Conservation (phyloP, 148 eudicot species). For the Amaranthus cruentus region DNA sequence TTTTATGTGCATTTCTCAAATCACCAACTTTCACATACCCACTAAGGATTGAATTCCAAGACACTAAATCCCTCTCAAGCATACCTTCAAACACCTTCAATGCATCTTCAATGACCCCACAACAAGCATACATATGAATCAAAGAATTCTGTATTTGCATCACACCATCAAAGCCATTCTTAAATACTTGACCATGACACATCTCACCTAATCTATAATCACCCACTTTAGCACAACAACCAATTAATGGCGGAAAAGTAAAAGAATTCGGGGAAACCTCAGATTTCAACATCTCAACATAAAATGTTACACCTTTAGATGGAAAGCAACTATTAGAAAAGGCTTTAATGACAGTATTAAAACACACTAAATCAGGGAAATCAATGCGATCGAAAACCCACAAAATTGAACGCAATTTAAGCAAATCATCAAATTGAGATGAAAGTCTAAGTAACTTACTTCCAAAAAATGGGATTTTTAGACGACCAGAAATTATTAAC, state of each 20-base stretch:
- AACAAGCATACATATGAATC: slow-evolving; percentile 64
- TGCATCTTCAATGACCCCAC: slow-evolving; percentile 46
- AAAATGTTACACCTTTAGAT: slow-evolving; percentile 40
- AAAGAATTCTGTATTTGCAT: slow-evolving; percentile 59
- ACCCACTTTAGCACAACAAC: slow-evolving; percentile 55
- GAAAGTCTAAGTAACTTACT: slow-evolving; percentile 51
- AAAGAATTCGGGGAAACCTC: slow-evolving; percentile 52
- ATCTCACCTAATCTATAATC: slow-evolving; percentile 29
- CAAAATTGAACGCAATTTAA: slow-evolving; percentile 39
- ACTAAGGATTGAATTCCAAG: slow-evolving; percentile 60
- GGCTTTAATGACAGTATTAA: slow-evolving; percentile 59
- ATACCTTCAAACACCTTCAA: slow-evolving; percentile 48
- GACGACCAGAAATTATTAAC: slow-evolving; percentile 41
- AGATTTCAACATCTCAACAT: slow-evolving; percentile 45
- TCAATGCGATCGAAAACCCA: slow-evolving; percentile 39
- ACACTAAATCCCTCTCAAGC: slow-evolving; percentile 40
- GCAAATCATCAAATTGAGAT: slow-evolving; percentile 36
- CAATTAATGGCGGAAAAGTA: slow-evolving; percentile 58
- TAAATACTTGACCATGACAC: slow-evolving; percentile 65
- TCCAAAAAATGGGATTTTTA: slow-evolving; percentile 50
- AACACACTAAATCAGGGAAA: slow-evolving; percentile 48
- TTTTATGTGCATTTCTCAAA: slow-evolving; percentile 35
- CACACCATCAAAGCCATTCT: slow-evolving; percentile 56
- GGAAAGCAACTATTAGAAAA: slow-evolving; percentile 41
- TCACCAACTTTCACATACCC: slow-evolving; percentile 52